These are phyloP conservation scores for Trypanosoma vivax DNA, from an alignment of 208 protist genomes.

Conservation along the genomic window DNA sequence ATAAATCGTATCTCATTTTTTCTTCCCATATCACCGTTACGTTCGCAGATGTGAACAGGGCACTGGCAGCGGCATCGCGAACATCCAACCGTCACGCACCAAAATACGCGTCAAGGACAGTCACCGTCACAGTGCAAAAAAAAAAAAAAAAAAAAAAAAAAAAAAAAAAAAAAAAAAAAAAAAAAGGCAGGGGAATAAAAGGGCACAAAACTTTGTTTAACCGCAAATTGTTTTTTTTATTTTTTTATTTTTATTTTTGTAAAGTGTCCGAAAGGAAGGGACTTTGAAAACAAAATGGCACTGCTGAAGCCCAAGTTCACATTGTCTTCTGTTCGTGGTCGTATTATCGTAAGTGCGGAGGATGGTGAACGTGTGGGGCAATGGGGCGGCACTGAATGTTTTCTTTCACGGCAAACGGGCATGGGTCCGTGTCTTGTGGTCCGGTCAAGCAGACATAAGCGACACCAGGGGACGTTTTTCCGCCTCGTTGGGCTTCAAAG, in stretches of 20 bases:
- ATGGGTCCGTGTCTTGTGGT: slow-evolving; percentile 80
- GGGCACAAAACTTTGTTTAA: too few relatives aligned
- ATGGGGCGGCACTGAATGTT: slow-evolving; percentile 85
- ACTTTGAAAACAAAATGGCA: slow-evolving; percentile 2
- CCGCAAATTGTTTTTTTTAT: not conserved
- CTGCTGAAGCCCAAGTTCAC: slow-evolving; percentile 49
- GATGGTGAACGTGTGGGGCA: slow-evolving; percentile 64
- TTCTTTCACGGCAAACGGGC: slow-evolving; percentile 56
- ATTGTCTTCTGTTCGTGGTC: slow-evolving; percentile 46
- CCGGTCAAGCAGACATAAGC: slow-evolving; percentile 48
- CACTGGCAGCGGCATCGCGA: too few relatives aligned
- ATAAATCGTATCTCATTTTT: too few relatives aligned
- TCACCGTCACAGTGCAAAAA: too few relatives aligned
- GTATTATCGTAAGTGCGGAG: slow-evolving; percentile 42
- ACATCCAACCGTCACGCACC: too few relatives aligned
- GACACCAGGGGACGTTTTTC: slow-evolving; percentile 73
- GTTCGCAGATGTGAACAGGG: too few relatives aligned
- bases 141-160: too few relatives aligned
- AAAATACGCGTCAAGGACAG: too few relatives aligned
- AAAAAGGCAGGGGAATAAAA: too few relatives aligned
- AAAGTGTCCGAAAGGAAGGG: not conserved
- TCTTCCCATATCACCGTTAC: too few relatives aligned
- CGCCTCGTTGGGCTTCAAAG: slow-evolving; percentile 33
- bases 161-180: too few relatives aligned
- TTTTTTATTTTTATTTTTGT: slow-evolving; percentile 2